Conservation (phyloP, 164 flowering plant species). For the Nymphaea thermarum region DNA sequence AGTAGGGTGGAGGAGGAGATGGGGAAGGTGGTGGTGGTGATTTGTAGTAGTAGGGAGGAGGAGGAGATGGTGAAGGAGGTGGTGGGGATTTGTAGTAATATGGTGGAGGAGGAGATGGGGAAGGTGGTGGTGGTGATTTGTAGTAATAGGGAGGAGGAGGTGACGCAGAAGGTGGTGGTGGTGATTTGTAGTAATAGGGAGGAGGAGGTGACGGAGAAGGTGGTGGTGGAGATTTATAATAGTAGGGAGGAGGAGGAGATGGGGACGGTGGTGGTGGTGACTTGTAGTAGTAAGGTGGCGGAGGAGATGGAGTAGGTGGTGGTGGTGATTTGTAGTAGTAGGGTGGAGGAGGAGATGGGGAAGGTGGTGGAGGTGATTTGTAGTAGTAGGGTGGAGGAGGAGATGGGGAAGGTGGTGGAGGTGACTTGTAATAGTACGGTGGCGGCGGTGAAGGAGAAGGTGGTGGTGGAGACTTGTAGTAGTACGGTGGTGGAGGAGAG, state of each 20-base stretch:
- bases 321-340: conserved; percentile 22
- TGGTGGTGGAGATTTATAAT: conserved; percentile 32
- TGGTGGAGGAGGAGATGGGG: conserved; percentile 16
- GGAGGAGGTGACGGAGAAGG: conserved; percentile 24
- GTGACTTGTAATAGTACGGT: conserved; percentile 17
- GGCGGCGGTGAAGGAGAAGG: conserved; percentile 10
- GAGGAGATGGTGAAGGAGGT: conserved; percentile 14
- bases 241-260: conserved; percentile 28
- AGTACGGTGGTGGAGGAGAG: conserved; percentile 7
- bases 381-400: conserved; percentile 34
- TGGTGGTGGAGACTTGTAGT: conserved; percentile 12
- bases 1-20: conserved; percentile 13
- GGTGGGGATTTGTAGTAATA: conserved; percentile 22
- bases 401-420: conserved; percentile 20
- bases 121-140: conserved; percentile 22
- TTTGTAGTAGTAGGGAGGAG: conserved; percentile 19
- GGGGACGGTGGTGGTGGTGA: conserved; percentile 36
- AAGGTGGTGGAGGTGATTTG: conserved; percentile 18
- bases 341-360: conserved; percentile 9
- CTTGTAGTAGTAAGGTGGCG: conserved; percentile 27
- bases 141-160: conserved; percentile 31
- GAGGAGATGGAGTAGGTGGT: conserved; percentile 20
- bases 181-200: conserved; percentile 21
- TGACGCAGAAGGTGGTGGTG: conserved; percentile 18
- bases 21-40: conserved; percentile 30